phyloP scores from a whole-genome alignment of 75 land plant genomes.

The Cryptomeria japonica region DNA sequence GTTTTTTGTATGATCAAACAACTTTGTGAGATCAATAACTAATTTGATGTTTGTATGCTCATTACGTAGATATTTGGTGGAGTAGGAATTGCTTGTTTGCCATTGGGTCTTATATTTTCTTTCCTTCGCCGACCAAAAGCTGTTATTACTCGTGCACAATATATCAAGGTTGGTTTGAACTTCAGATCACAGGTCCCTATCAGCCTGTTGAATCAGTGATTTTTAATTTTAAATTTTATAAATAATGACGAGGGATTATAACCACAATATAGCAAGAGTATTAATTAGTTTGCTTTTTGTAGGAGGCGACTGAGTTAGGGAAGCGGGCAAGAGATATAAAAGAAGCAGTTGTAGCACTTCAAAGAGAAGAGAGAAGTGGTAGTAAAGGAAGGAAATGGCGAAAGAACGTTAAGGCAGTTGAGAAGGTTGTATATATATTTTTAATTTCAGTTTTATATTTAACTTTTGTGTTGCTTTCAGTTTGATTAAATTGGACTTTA shows the following conservation, averaged over 20 bases:
- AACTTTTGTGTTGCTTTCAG: background rate
- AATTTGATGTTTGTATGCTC: background rate
- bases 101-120: constrained; percentile 81
- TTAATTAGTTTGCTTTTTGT: background rate
- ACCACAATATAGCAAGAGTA: background rate
- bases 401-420: constrained; percentile 88
- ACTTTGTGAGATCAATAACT: background rate
- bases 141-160: constrained; percentile 89
- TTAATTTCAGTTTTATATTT: background rate
- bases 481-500: background rate
- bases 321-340: constrained; percentile 91
- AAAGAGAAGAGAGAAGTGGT: constrained; percentile 90
- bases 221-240: constrained; percentile 10
- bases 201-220: background rate
- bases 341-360: constrained; percentile 87
- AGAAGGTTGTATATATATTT: constrained; percentile 54
- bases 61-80: constrained; percentile 92
- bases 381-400: constrained; percentile 95
- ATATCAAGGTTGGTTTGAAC: constrained; percentile 70
- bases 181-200: background rate
- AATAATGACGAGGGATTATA: background rate
- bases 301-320: constrained; percentile 96
- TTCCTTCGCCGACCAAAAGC: constrained; percentile 95
- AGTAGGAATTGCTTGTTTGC: constrained; percentile 94
- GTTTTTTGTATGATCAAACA: background rate